A percentile compares a stretch with the other conserved stretches of the same genome.
Evolutionary conservation across 768 basidiomycete species (phyloP).

Genomic region (Hericium erinaceus): DNA sequence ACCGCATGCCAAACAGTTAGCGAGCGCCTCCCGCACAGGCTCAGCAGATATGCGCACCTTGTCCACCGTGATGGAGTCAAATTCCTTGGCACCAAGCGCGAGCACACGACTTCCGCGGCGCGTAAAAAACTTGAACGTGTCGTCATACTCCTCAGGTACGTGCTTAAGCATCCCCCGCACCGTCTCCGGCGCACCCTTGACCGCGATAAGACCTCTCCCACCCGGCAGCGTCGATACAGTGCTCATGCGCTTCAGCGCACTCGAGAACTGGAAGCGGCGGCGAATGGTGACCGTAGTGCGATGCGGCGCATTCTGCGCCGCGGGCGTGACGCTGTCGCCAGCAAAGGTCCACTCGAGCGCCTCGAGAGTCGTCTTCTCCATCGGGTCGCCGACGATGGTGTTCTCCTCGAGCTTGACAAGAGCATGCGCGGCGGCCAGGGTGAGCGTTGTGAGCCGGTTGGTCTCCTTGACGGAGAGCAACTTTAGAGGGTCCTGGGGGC

Average conservation of each 20-base stretch:
- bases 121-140: constrained; percentile 92
- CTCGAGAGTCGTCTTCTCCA: constrained; percentile 95
- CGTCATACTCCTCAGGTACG: constrained; percentile 79
- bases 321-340: constrained; percentile 63
- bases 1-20: neutral
- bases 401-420: constrained; percentile 87
- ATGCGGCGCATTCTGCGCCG: constrained; percentile 39
- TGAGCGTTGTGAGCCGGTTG: constrained; percentile 68
- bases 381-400: constrained; percentile 91
- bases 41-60: constrained; percentile 41
- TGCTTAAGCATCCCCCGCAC: constrained; percentile 76
- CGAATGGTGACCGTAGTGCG: constrained; percentile 62
- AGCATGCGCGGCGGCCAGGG: constrained; percentile 92
- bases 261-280: constrained; percentile 96
- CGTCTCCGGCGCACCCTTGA: constrained; percentile 97
- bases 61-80: constrained; percentile 59
- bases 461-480: constrained; percentile 76
- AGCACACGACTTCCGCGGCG: constrained; percentile 89
- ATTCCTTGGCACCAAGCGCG: constrained; percentile 82
- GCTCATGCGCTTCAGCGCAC: constrained; percentile 95
- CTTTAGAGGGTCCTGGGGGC: constrained; percentile 47
- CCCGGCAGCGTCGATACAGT: constrained; percentile 67
- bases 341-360: constrained; percentile 69
- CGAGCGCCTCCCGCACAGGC: neutral
- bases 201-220: constrained; percentile 53